Evolutionary conservation across 2,329 filamentous ascomycete species (phyloP).

Genomic region (Aspergillus bombycis): DNA sequence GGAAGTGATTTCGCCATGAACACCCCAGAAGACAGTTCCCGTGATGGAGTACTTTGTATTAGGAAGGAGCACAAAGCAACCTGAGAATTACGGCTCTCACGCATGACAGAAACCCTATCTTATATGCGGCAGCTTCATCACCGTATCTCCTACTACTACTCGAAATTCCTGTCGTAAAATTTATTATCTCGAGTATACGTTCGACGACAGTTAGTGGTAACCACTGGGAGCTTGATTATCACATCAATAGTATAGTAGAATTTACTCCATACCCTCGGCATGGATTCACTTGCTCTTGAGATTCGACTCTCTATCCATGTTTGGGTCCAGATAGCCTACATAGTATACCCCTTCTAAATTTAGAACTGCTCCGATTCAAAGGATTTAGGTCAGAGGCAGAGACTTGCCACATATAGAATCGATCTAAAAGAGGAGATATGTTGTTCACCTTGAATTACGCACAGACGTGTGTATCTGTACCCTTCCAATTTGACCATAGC

Average conservation of each 20-base stretch:
- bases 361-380: background rate
- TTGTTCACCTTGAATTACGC: background rate
- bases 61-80: background rate
- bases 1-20: too few species aligned
- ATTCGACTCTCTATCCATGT: background rate
- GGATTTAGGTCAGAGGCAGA: background rate
- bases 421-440: background rate
- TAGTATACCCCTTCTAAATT: background rate
- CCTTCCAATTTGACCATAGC: background rate
- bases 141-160: background rate
- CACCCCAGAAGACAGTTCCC: background rate
- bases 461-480: background rate
- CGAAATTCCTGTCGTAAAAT: background rate
- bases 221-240: background rate
- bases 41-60: background rate
- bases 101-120: background rate
- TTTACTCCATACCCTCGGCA: background rate
- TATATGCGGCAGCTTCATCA: background rate
- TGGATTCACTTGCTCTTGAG: background rate
- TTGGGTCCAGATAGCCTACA: background rate
- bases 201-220: background rate
- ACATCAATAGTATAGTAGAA: background rate
- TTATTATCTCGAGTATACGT: background rate
- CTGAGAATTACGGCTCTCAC: background rate
- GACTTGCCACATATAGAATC: background rate